Conservation (phyloP, 768 basidiomycete genomes). For the Podaxis sp. region DNA sequence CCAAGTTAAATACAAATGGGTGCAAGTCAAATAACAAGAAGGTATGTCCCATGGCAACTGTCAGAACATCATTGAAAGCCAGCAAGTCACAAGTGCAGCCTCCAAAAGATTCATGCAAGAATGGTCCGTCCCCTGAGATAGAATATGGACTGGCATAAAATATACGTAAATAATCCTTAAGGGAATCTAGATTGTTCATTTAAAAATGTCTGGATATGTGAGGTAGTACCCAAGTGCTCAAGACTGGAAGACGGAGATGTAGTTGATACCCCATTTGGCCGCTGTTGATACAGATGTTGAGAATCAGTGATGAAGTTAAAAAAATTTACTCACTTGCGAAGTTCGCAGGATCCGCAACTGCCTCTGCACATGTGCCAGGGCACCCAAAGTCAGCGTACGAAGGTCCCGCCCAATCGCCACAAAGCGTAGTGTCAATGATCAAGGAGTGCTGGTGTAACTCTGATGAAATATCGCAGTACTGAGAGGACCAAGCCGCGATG, state of each 20-base stretch:
- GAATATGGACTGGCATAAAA: not conserved
- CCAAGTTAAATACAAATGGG: not conserved
- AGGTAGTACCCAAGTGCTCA: not conserved
- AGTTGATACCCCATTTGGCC: conserved; percentile 52
- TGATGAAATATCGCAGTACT: conserved; percentile 38
- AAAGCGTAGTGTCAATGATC: conserved; percentile 41
- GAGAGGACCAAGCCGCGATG: conserved; percentile 43
- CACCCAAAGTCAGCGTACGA: conserved; percentile 31
- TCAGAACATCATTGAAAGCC: not conserved
- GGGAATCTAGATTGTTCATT: not conserved
- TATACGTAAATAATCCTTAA: not conserved
- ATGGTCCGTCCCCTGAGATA: not conserved
- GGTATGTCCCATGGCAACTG: not conserved
- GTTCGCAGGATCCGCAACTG: conserved; percentile 51
- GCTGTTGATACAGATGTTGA: conserved; percentile 22
- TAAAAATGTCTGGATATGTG: not conserved
- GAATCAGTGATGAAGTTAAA: not conserved
- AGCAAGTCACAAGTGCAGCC: not conserved
- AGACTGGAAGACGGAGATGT: conserved; percentile 43
- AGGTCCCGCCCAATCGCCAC: conserved; percentile 39
- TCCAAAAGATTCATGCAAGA: not conserved
- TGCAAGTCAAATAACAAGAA: no score
- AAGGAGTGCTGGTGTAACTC: conserved; percentile 49
- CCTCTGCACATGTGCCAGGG: conserved; percentile 37
- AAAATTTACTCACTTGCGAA: conserved; percentile 30